Conservation (phyloP, 768 basidiomycete species). For the Phallus indusiatus region DNA sequence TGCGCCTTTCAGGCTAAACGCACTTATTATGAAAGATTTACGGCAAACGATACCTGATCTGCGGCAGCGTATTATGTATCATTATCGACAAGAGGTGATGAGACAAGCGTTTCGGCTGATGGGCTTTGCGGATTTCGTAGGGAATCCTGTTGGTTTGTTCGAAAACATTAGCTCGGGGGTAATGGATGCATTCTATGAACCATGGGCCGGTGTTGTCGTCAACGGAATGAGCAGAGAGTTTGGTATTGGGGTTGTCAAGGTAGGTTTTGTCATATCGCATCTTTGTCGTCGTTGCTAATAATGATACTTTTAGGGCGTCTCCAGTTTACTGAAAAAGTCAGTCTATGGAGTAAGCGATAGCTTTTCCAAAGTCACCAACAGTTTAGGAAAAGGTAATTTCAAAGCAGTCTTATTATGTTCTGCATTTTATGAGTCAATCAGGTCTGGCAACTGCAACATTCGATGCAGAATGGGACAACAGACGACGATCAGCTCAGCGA, state of each 20-base stretch:
- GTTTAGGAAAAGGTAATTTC: slow-evolving; percentile 80
- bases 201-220: slow-evolving; percentile 93
- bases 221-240: slow-evolving; percentile 84
- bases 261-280: slow-evolving; percentile 20
- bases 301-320: slow-evolving; percentile 62
- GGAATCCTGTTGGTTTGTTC: slow-evolving; percentile 94
- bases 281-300: not conserved
- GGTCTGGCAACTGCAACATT: slow-evolving; percentile 95
- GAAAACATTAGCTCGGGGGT: slow-evolving; percentile 97
- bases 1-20: slow-evolving; percentile 89
- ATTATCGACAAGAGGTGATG: slow-evolving; percentile 89
- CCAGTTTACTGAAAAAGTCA: slow-evolving; percentile 97
- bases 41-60: slow-evolving; percentile 79
- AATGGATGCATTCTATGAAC: slow-evolving; percentile 97
- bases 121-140: slow-evolving; percentile 96
- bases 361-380: slow-evolving; percentile 96
- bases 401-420: not conserved
- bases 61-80: slow-evolving; percentile 74
- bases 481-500: slow-evolving; percentile 77
- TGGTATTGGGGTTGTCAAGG: slow-evolving; percentile 91
- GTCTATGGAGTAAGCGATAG: slow-evolving; percentile 95
- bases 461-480: slow-evolving; percentile 90
- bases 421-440: slow-evolving; percentile 21
- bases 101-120: slow-evolving; percentile 93
- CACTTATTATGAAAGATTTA: slow-evolving; percentile 90